Base-by-base conservation (phyloP, 768 basidiomycete species). In the Pisolithus tinctorius region DNA sequence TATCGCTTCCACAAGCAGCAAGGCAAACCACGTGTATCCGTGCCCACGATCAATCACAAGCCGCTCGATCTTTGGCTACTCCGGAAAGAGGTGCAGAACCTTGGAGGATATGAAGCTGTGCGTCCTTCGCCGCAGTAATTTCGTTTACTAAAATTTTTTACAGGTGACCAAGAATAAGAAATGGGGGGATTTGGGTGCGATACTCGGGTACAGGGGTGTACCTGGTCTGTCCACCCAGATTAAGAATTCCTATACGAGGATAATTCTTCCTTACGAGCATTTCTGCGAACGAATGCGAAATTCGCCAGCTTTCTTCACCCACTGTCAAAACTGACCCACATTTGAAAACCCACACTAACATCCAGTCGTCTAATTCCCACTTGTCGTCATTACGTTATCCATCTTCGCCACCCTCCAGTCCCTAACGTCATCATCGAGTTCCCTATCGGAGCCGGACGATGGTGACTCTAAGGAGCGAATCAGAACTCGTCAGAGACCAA, bases 1-100 rank as follows among this genome's bases (percentile, higher is more conserved):
- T 94, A 94, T 70, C 87, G 91, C 60, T 99, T 88, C 68, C 96
- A 98, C 71, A 86, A 89, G 60, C 94, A 97, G 67, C 93, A 94
- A 71, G 92, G 92, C 45, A 92, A 93, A 66, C 76, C 83, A 54
- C 83, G 88, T 57, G 85, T 97, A 25, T 84, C 84, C n/a, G 86
- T 97, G 31, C 96, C 96, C 52, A 88, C 87, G 30, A 91, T 99
- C 66, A 93, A 93, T 68, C 84, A 91, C 69, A 89, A 91, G 63
- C 80, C 92, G 1, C 74, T 99, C 48, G 96, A 99, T 74, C 75
- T 99, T 16, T 98, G 93, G 91, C 78, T 86, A 52, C 72, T 99
- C 55, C 77, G 93, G 52, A 95, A 90, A 68, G 93, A 95, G 67
- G 95, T 97, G 26, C 83, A 88, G 45, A 84, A 84, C 57, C 66